Evolutionary conservation across 2,329 filamentous ascomycete genomes (phyloP).

Genomic region (Paracamarosporium sp.): DNA sequence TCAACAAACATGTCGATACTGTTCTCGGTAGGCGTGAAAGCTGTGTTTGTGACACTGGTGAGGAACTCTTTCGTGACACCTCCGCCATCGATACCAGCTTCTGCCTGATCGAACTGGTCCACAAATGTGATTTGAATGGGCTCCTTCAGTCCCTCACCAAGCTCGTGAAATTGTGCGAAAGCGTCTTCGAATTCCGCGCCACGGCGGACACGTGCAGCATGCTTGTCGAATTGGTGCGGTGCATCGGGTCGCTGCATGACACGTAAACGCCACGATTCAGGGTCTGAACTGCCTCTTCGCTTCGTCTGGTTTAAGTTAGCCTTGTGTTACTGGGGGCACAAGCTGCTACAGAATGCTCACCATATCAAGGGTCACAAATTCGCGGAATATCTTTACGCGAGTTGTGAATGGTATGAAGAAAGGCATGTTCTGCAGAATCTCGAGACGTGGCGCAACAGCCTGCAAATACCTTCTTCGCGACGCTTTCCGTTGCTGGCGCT

Average conservation of each 20-base stretch:
- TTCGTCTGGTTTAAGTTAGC: constrained; percentile 52
- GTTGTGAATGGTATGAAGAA: constrained; percentile 95
- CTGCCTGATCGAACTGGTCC: constrained; percentile 83
- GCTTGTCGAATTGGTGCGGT: constrained; percentile 47
- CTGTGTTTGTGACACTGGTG: constrained; percentile 84
- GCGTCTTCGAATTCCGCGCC: constrained; percentile 86
- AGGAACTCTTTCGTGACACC: constrained; percentile 98
- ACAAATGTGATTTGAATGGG: constrained; percentile 97
- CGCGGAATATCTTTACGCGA: constrained; percentile 88
- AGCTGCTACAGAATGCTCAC: constrained; percentile 13
- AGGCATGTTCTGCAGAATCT: constrained; percentile 93
- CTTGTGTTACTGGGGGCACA: not conserved
- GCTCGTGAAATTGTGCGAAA: constrained; percentile 78
- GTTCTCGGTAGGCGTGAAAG: constrained; percentile 67
- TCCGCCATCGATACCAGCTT: constrained; percentile 95
- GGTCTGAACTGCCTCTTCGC: constrained; percentile 73
- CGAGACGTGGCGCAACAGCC: constrained; percentile 81
- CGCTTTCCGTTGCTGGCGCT: constrained; percentile 69
- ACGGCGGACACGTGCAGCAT: constrained; percentile 81
- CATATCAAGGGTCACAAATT: constrained; percentile 89
- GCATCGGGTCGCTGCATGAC: constrained; percentile 46
- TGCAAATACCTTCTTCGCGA: constrained; percentile 76
- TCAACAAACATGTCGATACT: constrained; percentile 73
- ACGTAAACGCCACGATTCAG: constrained; percentile 75
- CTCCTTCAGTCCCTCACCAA: constrained; percentile 87